Evolutionary conservation across 106 monocot genomes (phyloP).

Genomic region (Acanthochlamys bracteata): DNA sequence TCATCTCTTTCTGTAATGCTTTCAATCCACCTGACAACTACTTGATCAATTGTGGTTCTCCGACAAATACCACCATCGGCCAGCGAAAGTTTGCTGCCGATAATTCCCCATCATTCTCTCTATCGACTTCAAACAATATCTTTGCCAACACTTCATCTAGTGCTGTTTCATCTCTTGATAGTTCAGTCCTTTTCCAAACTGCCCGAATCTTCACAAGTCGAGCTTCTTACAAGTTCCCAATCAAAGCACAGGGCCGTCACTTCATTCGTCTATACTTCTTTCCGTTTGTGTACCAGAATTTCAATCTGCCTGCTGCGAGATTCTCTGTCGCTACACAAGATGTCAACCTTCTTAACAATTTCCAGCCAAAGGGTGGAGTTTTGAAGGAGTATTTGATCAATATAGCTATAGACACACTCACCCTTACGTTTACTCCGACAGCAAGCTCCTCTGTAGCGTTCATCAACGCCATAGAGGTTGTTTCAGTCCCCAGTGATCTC

Average conservation of each 20-base stretch:
- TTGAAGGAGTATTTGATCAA: slow-evolving; percentile 45
- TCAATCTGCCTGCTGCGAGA: slow-evolving; percentile 34
- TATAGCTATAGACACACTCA: slow-evolving; percentile 19
- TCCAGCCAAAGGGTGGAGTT: slow-evolving; percentile 18
- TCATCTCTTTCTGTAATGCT: background rate
- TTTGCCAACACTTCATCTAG: slow-evolving; percentile 10
- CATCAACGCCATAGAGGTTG: slow-evolving; percentile 66
- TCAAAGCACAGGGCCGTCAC: slow-evolving; percentile 39
- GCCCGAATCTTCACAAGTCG: slow-evolving; percentile 48
- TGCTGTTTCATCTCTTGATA: slow-evolving; percentile 24
- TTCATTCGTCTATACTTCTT: slow-evolving; percentile 75
- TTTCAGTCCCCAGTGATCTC: slow-evolving; percentile 59
- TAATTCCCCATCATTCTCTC: background rate
- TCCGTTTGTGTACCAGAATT: slow-evolving; percentile 38
- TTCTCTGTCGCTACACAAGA: slow-evolving; percentile 47
- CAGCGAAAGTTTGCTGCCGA: slow-evolving; percentile 1
- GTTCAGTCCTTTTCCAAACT: slow-evolving; percentile 35
- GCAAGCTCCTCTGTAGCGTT: slow-evolving; percentile 35
- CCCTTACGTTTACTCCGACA: slow-evolving; percentile 37
- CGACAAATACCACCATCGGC: background rate
- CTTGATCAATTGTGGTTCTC: slow-evolving; percentile 14
- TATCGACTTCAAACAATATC: background rate
- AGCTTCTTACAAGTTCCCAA: slow-evolving; percentile 47
- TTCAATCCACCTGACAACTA: slow-evolving; percentile 12
- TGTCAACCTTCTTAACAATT: slow-evolving; percentile 26